phyloP scores from a whole-genome alignment of 495 filamentous ascomycete species.

The Glarea lozoyensis region DNA sequence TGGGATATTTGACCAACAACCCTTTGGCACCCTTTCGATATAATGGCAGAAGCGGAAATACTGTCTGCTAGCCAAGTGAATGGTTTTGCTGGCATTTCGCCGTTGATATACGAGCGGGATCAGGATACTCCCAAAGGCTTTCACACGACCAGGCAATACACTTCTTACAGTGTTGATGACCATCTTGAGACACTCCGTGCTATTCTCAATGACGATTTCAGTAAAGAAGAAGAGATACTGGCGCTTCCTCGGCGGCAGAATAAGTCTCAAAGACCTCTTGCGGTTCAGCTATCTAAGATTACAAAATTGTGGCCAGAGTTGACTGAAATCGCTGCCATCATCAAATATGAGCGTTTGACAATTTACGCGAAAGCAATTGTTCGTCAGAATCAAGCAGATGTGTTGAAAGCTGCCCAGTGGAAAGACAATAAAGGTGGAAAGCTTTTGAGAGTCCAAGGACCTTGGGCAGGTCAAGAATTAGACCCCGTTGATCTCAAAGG shows the following conservation, averaged over 20 bases:
- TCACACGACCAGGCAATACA: not conserved
- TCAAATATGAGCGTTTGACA: slow-evolving; percentile 3
- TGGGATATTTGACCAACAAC: too few relatives aligned
- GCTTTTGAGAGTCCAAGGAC: slow-evolving; percentile 4
- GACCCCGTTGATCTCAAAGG: slow-evolving; percentile 10
- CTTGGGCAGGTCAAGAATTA: slow-evolving; percentile 6
- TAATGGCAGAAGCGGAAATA: not conserved
- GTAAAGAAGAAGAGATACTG: slow-evolving; percentile 1
- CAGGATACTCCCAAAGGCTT: too few relatives aligned
- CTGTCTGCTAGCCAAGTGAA: too few relatives aligned
- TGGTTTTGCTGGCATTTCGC: not conserved
- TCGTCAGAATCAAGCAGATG: slow-evolving; percentile 1
- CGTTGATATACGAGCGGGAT: not conserved
- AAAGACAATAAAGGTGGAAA: not conserved
- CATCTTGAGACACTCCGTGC: not conserved
- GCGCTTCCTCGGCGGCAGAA: slow-evolving; percentile 6
- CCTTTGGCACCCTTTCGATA: too few relatives aligned
- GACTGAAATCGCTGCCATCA: slow-evolving; percentile 5
- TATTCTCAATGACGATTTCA: not conserved
- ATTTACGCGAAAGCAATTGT: slow-evolving; percentile 1
- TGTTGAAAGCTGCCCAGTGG: not conserved
- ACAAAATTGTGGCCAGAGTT: slow-evolving; percentile 3
- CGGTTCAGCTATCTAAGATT: not conserved
- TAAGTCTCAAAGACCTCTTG: slow-evolving; percentile 5
- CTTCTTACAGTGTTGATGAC: not conserved